phyloP scores from a whole-genome alignment of 2,329 filamentous ascomycete species.

The Alternaria hordeiaustralica region DNA sequence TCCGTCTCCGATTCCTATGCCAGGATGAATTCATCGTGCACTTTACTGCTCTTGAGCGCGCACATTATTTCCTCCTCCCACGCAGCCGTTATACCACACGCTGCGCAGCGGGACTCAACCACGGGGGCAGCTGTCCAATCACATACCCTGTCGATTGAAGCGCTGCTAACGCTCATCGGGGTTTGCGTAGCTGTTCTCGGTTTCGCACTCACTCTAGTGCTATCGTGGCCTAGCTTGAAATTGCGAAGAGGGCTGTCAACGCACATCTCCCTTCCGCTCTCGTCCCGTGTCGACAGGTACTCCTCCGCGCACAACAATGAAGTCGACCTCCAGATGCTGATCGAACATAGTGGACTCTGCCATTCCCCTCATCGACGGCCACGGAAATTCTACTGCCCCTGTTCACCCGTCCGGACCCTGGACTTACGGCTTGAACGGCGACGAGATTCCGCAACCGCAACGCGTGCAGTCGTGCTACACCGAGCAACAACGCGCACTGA shows the following conservation, averaged over 20 bases:
- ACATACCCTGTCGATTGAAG: neutral
- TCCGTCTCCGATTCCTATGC: too few species aligned
- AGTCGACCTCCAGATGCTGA: neutral
- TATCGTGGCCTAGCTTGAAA: neutral
- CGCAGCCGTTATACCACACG: neutral
- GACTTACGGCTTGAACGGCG: neutral
- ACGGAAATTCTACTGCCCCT: neutral
- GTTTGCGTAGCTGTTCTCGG: neutral
- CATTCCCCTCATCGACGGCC: fast-evolving
- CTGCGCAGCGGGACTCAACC: neutral
- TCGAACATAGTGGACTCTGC: neutral
- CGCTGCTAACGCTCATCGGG: neutral
- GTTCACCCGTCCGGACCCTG: fast-evolving
- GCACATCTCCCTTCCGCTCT: neutral
- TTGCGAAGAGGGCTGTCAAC: neutral
- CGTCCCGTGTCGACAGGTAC: neutral
- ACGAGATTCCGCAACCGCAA: neutral
- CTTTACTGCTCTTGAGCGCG: neutral
- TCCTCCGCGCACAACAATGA: neutral
- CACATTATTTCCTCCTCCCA: neutral
- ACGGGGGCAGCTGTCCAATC: neutral
- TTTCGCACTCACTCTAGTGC: neutral
- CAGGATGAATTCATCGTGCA: neutral
- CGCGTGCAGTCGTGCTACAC: neutral
- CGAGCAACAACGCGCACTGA: neutral